These are phyloP conservation scores for Colletotrichum kahawae DNA, from an alignment of 2,329 filamentous ascomycete genomes.

Conservation along the genomic window DNA sequence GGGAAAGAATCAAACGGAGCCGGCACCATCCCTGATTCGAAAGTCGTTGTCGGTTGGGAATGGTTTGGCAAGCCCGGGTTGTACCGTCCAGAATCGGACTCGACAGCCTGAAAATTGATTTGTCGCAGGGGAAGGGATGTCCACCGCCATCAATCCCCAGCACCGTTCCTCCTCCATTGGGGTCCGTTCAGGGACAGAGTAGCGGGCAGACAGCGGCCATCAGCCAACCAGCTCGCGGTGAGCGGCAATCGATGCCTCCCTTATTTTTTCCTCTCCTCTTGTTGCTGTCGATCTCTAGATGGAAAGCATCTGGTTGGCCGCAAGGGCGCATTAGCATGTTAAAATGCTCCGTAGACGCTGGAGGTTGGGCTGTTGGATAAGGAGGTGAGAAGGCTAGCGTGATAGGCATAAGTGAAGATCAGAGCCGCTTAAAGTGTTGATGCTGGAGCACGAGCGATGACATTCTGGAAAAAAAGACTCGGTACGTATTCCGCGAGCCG, in stretches of 20 bases:
- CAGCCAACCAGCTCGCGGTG: neutral
- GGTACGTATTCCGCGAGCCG: neutral
- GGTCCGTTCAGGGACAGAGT: neutral
- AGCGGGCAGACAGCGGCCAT: neutral
- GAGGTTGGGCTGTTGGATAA: neutral
- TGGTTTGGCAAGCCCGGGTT: neutral
- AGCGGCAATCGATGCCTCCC: neutral
- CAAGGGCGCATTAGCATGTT: neutral
- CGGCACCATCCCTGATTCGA: slow-evolving; percentile 6
- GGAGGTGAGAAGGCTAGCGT: neutral
- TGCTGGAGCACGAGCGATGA: neutral
- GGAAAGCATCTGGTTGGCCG: neutral
- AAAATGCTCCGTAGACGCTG: neutral
- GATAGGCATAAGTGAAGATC: neutral
- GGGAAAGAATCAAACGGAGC: neutral
- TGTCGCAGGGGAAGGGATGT: neutral
- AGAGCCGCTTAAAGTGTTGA: neutral
- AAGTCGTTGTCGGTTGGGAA: neutral
- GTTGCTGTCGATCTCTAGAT: neutral
- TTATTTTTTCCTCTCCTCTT: neutral
- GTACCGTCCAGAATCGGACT: neutral
- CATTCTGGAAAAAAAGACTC: neutral
- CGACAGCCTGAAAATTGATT: neutral
- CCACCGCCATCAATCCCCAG: neutral
- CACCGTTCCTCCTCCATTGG: neutral